A percentile compares a stretch with the other conserved stretches of the same genome.
phyloP scores from a whole-genome alignment of 169 alveolate genomes.

The Plasmodium ovale region DNA sequence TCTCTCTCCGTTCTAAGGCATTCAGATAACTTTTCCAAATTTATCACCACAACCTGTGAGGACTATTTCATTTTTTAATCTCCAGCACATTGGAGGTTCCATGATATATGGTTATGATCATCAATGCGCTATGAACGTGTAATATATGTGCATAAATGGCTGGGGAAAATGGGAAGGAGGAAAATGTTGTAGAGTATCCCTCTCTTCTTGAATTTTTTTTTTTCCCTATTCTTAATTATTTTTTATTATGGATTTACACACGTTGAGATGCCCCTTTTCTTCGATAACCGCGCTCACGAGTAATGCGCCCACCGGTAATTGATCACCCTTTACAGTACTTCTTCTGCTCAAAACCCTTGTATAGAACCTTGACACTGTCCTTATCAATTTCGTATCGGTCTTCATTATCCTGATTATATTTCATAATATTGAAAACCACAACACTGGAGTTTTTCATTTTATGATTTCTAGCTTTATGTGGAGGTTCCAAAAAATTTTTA shows the following conservation, averaged over 20 bases:
- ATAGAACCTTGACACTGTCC: constrained; percentile 18
- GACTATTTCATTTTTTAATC: too few species aligned
- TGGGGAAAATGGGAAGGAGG: too few species aligned
- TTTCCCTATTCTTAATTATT: neutral
- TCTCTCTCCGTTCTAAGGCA: too few species aligned
- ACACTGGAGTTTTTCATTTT: constrained; percentile 41
- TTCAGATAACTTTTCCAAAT: too few species aligned
- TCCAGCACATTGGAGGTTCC: too few species aligned
- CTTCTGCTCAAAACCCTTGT: constrained; percentile 32
- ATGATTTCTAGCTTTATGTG: constrained; percentile 49
- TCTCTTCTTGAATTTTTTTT: neutral
- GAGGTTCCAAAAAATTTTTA: constrained; percentile 1
- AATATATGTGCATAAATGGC: too few species aligned
- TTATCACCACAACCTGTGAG: too few species aligned
- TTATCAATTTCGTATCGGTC: constrained; percentile 26
- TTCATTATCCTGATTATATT: constrained; percentile 12
- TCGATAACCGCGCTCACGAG: too few species aligned
- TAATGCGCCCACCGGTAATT: neutral
- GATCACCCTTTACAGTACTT: neutral
- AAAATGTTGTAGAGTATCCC: neutral
- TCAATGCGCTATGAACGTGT: too few species aligned
- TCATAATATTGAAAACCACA: constrained; percentile 34
- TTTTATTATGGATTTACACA: too few species aligned
- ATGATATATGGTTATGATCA: too few species aligned
- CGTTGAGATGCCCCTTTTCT: neutral